phyloP scores from a whole-genome alignment of 768 basidiomycete genomes.

The Psilocybe cyanescens region DNA sequence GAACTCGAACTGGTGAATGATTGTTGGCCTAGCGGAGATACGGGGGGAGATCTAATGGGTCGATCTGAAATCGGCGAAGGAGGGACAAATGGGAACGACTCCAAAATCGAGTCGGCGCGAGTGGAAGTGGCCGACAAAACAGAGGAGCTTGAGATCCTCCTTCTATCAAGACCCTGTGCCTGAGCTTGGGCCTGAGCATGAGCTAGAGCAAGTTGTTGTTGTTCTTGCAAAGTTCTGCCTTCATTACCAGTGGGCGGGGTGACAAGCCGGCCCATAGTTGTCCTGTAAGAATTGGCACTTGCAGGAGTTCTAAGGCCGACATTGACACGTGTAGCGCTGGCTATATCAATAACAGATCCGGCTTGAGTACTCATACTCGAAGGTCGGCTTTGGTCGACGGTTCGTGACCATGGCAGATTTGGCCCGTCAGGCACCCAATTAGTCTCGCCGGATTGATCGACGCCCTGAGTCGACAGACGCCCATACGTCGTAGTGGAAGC shows the following conservation, averaged over 20 bases:
- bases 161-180: conserved; percentile 51
- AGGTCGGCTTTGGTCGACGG: conserved; percentile 50
- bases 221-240: conserved; percentile 56
- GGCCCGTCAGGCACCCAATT: conserved; percentile 44
- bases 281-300: conserved; percentile 50
- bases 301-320: conserved; percentile 50
- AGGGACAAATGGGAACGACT: conserved; percentile 88
- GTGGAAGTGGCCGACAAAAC: conserved; percentile 70
- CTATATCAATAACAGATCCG: conserved; percentile 60
- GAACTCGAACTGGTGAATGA: conserved; percentile 55
- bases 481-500: conserved; percentile 42
- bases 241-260: conserved; percentile 39
- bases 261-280: conserved; percentile 66
- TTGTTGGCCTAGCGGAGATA: conserved; percentile 72
- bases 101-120: conserved; percentile 82
- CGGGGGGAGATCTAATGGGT: conserved; percentile 74
- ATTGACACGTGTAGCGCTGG: conserved; percentile 70
- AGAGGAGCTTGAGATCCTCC: conserved; percentile 65
- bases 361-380: conserved; percentile 68
- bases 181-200: conserved; percentile 65
- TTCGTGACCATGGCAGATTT: conserved; percentile 43
- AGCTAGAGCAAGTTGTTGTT: conserved; percentile 66
- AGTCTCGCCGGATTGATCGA: conserved; percentile 27
- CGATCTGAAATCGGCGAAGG: conserved; percentile 88
- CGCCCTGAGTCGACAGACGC: conserved; percentile 25